Evolutionary conservation across 2,329 filamentous ascomycete genomes (phyloP), one percentile per base, ranked within the genome.

Genomic region (Alternaria longipes): DNA sequence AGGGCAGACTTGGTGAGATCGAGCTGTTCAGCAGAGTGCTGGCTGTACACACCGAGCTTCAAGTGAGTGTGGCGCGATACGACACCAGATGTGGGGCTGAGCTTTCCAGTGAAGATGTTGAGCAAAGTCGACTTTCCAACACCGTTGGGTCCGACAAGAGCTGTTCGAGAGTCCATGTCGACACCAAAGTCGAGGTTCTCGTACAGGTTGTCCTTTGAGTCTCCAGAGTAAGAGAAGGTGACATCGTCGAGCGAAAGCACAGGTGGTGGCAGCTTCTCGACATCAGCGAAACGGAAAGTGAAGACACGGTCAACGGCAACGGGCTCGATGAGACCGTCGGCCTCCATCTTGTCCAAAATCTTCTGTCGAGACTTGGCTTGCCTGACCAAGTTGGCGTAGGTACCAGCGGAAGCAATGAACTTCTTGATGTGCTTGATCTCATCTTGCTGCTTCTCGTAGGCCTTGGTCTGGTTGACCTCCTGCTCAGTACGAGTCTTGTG

Each of bases 281-380:
- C 95, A 76, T 98, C 94, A 70, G 95, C 95, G 81, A 99, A 99
- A 76, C 94, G 90, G 90, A 99, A 99, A 60, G 90, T 94, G 84
- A 99, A 99, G 77, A 97, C 91, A 64, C 89, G 88, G 83, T 99
- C 95, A 67, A 88, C 83, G 57, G 86, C 82, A 65, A 99, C 93
- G 59, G 93, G 92, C 83, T 99, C 91, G 79, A 99, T 98, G 82
- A 98, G 95, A 71, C 95, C 95, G 76, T 99, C 95, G 73, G 96
- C 95, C 87, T 98, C 94, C 95, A 99, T 99, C 90, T 99, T 99
- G 88, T 99, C 95, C 70, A 98, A 87, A 81, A 98, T 98, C 92
- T 99, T 99, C 84, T 99, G 95, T 68, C 95, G 90, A 44, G 95
- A 98, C 87, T 99, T 99, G 82, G 96, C 96, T 84, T 99, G 95